Evolutionary conservation across 805 yeast genomes (phyloP).

Genomic region (Candida wancherniae): DNA sequence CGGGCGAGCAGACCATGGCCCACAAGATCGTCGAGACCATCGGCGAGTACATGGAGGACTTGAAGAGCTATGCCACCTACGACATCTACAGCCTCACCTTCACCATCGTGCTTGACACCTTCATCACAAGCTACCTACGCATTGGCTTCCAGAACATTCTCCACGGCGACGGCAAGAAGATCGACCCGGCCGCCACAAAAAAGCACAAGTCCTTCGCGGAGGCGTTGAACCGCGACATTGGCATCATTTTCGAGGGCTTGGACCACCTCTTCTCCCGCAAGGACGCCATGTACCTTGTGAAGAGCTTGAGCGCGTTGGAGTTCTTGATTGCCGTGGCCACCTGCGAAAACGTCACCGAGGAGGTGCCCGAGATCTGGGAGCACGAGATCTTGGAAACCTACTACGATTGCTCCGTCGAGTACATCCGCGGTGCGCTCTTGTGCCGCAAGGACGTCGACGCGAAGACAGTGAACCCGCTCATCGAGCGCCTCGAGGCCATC

Average conservation of each 20-base stretch:
- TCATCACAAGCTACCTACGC: slow-evolving; percentile 34
- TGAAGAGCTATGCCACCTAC: slow-evolving; percentile 43
- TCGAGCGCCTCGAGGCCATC: slow-evolving; percentile 24
- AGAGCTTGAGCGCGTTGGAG: slow-evolving; percentile 38
- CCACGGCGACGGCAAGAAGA: slow-evolving; percentile 38
- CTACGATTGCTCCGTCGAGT: slow-evolving; percentile 72
- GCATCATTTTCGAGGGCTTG: slow-evolving; percentile 33
- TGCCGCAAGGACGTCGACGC: slow-evolving; percentile 43
- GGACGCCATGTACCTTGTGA: slow-evolving; percentile 35
- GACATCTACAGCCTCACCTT: slow-evolving; percentile 39
- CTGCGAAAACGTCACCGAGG: slow-evolving; percentile 30
- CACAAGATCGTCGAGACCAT: slow-evolving; percentile 66
- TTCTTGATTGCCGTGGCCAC: slow-evolving; percentile 36
- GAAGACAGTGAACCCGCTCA: slow-evolving; percentile 23
- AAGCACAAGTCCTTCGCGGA: slow-evolving; percentile 35
- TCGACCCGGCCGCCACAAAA: slow-evolving; percentile 35
- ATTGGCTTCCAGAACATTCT: slow-evolving; percentile 39
- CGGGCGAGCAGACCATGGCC: slow-evolving; percentile 42
- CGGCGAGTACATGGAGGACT: slow-evolving; percentile 68
- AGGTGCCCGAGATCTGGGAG: slow-evolving; percentile 49
- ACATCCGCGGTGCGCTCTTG: slow-evolving; percentile 60
- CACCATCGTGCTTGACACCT: slow-evolving; percentile 33
- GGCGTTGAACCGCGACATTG: slow-evolving; percentile 35
- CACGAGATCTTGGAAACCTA: slow-evolving; percentile 54
- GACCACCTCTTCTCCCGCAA: slow-evolving; percentile 36